A percentile compares a stretch with the other conserved stretches of the same genome.
Conservation (phyloP, 2,329 filamentous ascomycete species). For the Exophiala xenobiotica region DNA sequence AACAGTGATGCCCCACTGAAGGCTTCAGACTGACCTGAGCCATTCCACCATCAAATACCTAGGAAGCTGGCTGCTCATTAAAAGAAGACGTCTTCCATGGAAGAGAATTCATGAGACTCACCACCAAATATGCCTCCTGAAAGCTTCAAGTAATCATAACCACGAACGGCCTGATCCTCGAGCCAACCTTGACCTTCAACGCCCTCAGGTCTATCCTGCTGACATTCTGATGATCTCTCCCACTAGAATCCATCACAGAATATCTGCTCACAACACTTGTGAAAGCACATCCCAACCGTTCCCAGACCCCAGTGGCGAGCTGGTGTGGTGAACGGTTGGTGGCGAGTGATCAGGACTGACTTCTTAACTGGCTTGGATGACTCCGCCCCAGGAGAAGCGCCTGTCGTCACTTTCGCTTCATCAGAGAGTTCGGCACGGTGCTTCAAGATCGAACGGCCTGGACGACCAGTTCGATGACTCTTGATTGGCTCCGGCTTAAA, state of each 20-base stretch:
- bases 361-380: too few relatives aligned
- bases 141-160: constrained; percentile 17
- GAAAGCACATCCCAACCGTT: too few relatives aligned
- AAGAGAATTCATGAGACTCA: background rate
- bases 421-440: constrained; percentile 7
- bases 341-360: too few relatives aligned
- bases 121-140: constrained; percentile 13
- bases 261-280: too few relatives aligned
- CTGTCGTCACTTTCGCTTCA: constrained; percentile 5
- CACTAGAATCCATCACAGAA: too few relatives aligned
- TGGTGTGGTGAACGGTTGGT: too few relatives aligned
- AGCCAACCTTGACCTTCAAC: constrained; percentile 12
- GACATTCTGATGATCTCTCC: too few relatives aligned
- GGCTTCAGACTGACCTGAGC: constrained; percentile 9
- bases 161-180: constrained; percentile 9
- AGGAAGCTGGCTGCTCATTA: background rate
- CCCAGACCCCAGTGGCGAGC: too few relatives aligned
- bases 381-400: too few relatives aligned
- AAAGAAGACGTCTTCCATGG: background rate
- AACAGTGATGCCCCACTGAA: constrained; percentile 26
- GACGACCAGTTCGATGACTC: constrained; percentile 9
- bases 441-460: constrained; percentile 22
- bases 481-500: constrained; percentile 19
- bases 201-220: background rate
- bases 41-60: constrained; percentile 1